A percentile compares a stretch with the other conserved stretches of the same genome.
Conservation (phyloP, 129 eudicot genomes). For the Pittosporum tobira region DNA sequence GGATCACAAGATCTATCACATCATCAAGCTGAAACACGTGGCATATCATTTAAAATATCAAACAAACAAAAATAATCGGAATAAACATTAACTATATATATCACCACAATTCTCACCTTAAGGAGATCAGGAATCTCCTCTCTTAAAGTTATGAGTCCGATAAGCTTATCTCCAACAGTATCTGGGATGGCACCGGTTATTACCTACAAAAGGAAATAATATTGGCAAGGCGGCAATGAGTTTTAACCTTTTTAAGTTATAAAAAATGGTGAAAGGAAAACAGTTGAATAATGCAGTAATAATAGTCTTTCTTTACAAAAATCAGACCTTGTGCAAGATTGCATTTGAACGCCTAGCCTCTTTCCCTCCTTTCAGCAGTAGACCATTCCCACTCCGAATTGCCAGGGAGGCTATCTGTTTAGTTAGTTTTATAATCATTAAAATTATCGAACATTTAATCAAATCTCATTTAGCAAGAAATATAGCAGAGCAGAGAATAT, state of each 20-base stretch:
- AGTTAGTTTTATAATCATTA: no score
- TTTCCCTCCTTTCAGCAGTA: conserved; percentile 87
- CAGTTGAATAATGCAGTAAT: background rate
- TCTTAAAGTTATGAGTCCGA: conserved; percentile 87
- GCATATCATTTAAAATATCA: background rate
- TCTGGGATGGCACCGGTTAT: conserved; percentile 78
- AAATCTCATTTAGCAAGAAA: no score
- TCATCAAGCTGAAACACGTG: conserved; percentile 64
- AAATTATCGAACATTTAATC: no score
- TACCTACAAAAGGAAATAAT: conserved; percentile 37
- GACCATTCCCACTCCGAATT: conserved; percentile 86
- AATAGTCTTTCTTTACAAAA: background rate
- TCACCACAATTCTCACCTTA: conserved; percentile 41
- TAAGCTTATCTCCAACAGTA: conserved; percentile 63
- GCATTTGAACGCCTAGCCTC: conserved; percentile 90
- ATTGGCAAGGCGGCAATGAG: background rate
- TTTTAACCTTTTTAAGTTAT: no score
- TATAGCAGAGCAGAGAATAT: no score
- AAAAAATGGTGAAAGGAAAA: no score
- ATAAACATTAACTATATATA: no score
- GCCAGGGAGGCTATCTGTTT: conserved; percentile 98
- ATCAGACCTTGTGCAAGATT: conserved; percentile 74
- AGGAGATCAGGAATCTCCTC: conserved; percentile 92
- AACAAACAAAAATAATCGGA: background rate
- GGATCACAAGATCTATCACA: conserved; percentile 96